Percentiles rank a stretch among this genome's conserved stretches.
phyloP scores from a whole-genome alignment of 352 stramenopile species.

The Pythium rishiriense region DNA sequence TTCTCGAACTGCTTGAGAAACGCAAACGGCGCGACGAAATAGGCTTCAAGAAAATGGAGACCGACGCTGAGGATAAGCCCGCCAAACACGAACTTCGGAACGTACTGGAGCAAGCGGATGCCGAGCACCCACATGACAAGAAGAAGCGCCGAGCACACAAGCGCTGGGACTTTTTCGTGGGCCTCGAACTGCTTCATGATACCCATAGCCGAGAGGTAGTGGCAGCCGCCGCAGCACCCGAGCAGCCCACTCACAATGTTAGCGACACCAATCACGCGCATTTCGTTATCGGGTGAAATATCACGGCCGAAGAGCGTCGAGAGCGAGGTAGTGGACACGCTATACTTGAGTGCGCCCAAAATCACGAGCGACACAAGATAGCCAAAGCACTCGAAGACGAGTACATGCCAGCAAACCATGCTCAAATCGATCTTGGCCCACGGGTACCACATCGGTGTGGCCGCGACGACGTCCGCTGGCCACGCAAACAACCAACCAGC shows the following conservation, averaged over 20 bases:
- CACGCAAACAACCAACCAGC: constrained; percentile 68
- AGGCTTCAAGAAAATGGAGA: constrained; percentile 77
- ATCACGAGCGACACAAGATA: constrained; percentile 75
- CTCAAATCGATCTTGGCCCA: constrained; percentile 70
- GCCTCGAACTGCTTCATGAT: constrained; percentile 87
- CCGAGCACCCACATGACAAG: constrained; percentile 62
- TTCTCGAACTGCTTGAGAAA: constrained; percentile 77
- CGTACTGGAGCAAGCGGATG: constrained; percentile 66
- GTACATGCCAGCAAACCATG: constrained; percentile 58
- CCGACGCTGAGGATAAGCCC: constrained; percentile 74
- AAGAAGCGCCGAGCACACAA: constrained; percentile 62
- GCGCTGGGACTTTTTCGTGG: constrained; percentile 71
- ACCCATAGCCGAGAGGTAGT: constrained; percentile 82
- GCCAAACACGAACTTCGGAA: constrained; percentile 85
- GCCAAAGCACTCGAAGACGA: constrained; percentile 56
- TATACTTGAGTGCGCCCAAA: constrained; percentile 80
- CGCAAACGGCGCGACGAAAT: constrained; percentile 66
- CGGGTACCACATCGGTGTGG: constrained; percentile 79
- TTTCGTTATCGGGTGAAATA: constrained; percentile 78
- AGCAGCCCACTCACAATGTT: constrained; percentile 68
- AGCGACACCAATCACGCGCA: constrained; percentile 75
- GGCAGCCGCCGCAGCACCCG: constrained; percentile 72
- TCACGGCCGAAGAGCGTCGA: constrained; percentile 79
- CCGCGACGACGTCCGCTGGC: constrained; percentile 51
- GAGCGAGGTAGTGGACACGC: constrained; percentile 73